Conservation (phyloP, 1,139 yeast species). For the Ogataea hybrid region DNA sequence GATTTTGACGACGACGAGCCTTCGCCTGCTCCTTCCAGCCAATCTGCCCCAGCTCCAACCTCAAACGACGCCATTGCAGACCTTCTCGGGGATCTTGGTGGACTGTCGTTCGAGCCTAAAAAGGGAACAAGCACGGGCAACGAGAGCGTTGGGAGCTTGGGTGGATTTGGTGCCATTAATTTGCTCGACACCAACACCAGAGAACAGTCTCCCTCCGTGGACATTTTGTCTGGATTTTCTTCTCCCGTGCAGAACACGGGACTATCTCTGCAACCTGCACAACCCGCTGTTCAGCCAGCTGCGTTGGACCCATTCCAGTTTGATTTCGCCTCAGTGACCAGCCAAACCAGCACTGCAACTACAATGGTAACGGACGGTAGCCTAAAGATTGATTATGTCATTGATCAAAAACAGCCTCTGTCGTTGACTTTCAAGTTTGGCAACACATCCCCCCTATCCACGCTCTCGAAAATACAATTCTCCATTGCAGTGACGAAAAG, state of each 20-base stretch:
- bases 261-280: conserved; percentile 3
- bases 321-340: background rate
- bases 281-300: conserved; percentile 1
- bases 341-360: conserved; percentile 25
- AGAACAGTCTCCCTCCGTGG: conserved; percentile 18
- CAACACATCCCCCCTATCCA: conserved; percentile 41
- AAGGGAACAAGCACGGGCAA: conserved; percentile 11
- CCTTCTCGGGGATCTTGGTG: conserved; percentile 68
- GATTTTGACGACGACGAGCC: conserved; percentile 70
- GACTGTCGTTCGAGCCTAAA: conserved; percentile 44
- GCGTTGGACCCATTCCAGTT: conserved; percentile 1
- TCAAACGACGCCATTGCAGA: conserved; percentile 57
- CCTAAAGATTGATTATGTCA: conserved; percentile 52
- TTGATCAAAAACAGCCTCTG: conserved; percentile 38
- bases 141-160: conserved; percentile 23
- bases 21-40: conserved; percentile 13
- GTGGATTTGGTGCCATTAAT: conserved; percentile 34
- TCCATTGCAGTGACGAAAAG: conserved; percentile 82
- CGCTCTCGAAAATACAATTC: conserved; percentile 57
- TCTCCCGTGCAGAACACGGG: conserved; percentile 13
- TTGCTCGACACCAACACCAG: conserved; percentile 34
- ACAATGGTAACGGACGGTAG: conserved; percentile 45
- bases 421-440: conserved; percentile 47
- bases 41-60: conserved; percentile 37
- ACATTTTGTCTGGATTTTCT: conserved; percentile 16